Percentiles rank a stretch among this genome's conserved stretches.
phyloP scores from a whole-genome alignment of 2,329 filamentous ascomycete species.

The Nemania diffusa region DNA sequence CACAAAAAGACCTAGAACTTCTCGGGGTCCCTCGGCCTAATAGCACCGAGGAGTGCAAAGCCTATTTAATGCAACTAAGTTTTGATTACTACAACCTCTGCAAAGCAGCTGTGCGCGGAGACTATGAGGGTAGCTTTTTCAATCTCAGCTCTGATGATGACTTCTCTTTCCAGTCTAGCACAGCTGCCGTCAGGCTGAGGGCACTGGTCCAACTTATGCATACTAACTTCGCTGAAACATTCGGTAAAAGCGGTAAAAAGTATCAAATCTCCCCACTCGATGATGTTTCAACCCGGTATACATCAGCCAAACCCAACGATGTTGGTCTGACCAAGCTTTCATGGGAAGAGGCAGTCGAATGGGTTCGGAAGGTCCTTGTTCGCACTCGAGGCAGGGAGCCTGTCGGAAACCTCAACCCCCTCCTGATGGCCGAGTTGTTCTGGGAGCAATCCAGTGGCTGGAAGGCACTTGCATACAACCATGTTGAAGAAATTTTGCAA shows the following conservation, averaged over 20 bases:
- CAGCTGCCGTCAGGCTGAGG: constrained; percentile 41
- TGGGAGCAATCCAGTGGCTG: constrained; percentile 52
- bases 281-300: not conserved
- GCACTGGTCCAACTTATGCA: constrained; percentile 42
- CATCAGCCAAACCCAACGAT: constrained; percentile 33
- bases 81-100: constrained; percentile 45
- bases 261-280: constrained; percentile 12
- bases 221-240: not conserved
- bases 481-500: constrained; percentile 19
- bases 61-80: constrained; percentile 40
- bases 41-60: constrained; percentile 7
- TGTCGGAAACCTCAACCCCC: constrained; percentile 53
- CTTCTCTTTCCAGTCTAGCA: constrained; percentile 35
- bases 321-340: not conserved
- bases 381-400: constrained; percentile 50
- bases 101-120: constrained; percentile 46
- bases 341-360: constrained; percentile 9
- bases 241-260: constrained; percentile 28
- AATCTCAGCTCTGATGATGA: constrained; percentile 15
- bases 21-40: constrained; percentile 16
- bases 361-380: constrained; percentile 20
- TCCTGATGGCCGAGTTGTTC: constrained; percentile 53
- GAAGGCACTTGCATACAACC: constrained; percentile 44
- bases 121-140: constrained; percentile 49
- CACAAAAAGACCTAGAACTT: not conserved